Base-by-base conservation (phyloP, 805 yeast genomes). In the Zygosaccharomyces lentus region DNA sequence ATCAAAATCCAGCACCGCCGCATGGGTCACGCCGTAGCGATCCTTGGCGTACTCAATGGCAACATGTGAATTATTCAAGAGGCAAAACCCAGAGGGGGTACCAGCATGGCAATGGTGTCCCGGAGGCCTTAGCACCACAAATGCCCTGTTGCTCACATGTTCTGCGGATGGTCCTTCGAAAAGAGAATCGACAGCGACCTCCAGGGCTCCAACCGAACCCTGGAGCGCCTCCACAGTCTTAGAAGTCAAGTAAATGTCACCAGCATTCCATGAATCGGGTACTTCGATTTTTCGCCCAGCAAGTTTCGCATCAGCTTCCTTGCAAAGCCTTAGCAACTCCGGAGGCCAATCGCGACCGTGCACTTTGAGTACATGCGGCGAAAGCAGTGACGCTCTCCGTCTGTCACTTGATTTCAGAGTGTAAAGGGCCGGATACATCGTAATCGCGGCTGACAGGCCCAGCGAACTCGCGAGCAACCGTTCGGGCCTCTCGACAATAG, bases 71-170 rank as follows among this genome's bases (percentile, higher is more conserved):
- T 87, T 87, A 66, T 87, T 87, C 43, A 87, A 70, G 38, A 87
- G 65, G 62, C 95, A 87, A 59, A 87, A 87, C 2, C 96, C 96
- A 19, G 89, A 81, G 0, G 95, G 95, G n/a, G 79, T 75, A 46
- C 84, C 80, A 0, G 88, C 83, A 56, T 85, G 93, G 19, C 88
- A 81, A 64, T 87, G 96, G 60, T 87, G 95, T 3, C 96, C 96
- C 1, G 95, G 93, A 1, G 93, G 93, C 41, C 93, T 70, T 34
- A 85, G 76, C 1, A 81, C 80, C 0, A 82, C 82, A 65, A 85
- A 85, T 1, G 83, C 81, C 36, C 77, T 69, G 34, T 64, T 67
- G 44, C 65, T 59, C 12, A 60, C 56, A 43, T 64, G 65, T 17
- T 64, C 67, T 7, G 52, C 48, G 7, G 65, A 71, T 57, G 58